Conservation (phyloP, 768 basidiomycete genomes). For the Macrolepiota albuminosa region DNA sequence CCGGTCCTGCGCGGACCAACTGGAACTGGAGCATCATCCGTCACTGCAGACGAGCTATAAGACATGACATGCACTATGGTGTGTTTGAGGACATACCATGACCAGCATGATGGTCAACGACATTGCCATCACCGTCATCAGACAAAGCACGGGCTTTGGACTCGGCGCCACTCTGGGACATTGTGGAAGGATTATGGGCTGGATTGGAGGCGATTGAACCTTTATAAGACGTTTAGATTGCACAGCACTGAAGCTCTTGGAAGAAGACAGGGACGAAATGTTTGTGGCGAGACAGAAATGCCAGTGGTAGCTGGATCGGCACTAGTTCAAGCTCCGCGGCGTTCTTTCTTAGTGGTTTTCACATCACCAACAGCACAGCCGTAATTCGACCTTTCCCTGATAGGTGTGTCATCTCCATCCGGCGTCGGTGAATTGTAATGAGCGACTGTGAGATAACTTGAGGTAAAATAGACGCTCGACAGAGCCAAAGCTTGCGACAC, state of each 20-base stretch:
- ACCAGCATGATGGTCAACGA: slow-evolving; percentile 69
- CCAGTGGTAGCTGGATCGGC: background rate
- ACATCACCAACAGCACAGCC: background rate
- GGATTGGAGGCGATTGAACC: background rate
- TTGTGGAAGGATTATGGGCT: slow-evolving; percentile 1
- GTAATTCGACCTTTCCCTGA: background rate
- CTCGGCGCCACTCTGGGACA: slow-evolving; percentile 32
- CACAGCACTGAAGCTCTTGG: slow-evolving; percentile 2
- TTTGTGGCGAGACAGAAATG: background rate
- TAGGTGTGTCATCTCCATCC: background rate
- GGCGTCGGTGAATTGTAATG: background rate
- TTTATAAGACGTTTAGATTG: slow-evolving; percentile 8
- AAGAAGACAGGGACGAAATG: background rate
- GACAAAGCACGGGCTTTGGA: slow-evolving; percentile 50
- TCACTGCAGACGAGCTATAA: slow-evolving; percentile 39
- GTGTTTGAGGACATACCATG: slow-evolving; percentile 42
- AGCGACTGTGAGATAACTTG: background rate
- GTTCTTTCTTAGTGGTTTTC: background rate
- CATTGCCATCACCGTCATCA: slow-evolving; percentile 44
- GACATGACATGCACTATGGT: background rate
- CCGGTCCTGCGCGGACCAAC: slow-evolving; percentile 26
- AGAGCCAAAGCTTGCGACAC: no score
- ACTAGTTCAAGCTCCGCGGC: background rate
- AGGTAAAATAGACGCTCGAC: background rate
- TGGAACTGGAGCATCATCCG: slow-evolving; percentile 45